phyloP scores from a whole-genome alignment of 1,284 basidiomycete genomes.

The Tylopilus orsonianus region DNA sequence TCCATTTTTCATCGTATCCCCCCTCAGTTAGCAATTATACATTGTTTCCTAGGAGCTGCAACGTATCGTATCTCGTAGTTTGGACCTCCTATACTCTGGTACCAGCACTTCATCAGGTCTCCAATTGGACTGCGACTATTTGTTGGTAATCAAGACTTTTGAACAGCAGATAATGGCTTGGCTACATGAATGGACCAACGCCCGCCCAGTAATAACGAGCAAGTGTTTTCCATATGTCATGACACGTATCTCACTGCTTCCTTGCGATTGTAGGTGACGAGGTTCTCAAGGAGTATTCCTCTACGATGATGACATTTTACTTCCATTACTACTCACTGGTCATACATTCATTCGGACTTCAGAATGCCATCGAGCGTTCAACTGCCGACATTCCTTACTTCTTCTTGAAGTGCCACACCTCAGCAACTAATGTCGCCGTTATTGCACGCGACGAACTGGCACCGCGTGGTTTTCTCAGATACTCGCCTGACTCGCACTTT shows the following conservation, averaged over 20 bases:
- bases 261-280: constrained; percentile 29
- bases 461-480: constrained; percentile 75
- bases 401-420: constrained; percentile 79
- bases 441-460: constrained; percentile 75
- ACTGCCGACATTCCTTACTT: constrained; percentile 81
- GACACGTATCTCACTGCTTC: constrained; percentile 7
- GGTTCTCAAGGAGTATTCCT: constrained; percentile 45
- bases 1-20: constrained; percentile 20
- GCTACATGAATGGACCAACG: constrained; percentile 59
- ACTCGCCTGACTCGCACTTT: constrained; percentile 89
- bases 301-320: constrained; percentile 69
- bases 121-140: constrained; percentile 85
- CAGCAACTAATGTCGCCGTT: constrained; percentile 69
- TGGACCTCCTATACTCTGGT: constrained; percentile 89
- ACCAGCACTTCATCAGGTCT: constrained; percentile 82
- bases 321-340: constrained; percentile 85
- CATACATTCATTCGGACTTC: constrained; percentile 92
- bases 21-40: constrained; percentile 1
- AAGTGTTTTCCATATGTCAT: constrained; percentile 4
- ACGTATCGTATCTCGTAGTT: constrained; percentile 82
- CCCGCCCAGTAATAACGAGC: constrained; percentile 23
- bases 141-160: constrained; percentile 79
- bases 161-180: constrained; percentile 78
- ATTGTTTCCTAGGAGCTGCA: constrained; percentile 67
- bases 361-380: constrained; percentile 84